Evolutionary conservation across 2,329 filamentous ascomycete species (phyloP).

Genomic region (Aspergillus pseudoterreus): DNA sequence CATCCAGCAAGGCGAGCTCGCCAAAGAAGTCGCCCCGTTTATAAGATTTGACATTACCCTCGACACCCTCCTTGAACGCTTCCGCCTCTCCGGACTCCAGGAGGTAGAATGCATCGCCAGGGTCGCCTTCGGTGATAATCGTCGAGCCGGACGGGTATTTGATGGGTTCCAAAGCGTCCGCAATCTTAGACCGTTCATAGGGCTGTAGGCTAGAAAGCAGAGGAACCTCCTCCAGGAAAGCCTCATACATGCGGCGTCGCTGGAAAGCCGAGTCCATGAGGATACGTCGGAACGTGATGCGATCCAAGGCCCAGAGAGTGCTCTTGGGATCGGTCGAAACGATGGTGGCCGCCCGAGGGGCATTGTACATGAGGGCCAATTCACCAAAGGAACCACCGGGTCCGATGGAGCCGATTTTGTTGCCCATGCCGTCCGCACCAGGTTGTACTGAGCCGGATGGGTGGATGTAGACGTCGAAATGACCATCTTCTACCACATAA

Average conservation of each 20-base stretch:
- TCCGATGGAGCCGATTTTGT: slow-evolving; percentile 75
- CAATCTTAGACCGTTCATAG: slow-evolving; percentile 96
- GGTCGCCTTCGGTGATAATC: slow-evolving; percentile 90
- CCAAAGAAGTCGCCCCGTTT: slow-evolving; percentile 95
- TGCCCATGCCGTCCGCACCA: slow-evolving; percentile 76
- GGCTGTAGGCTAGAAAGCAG: slow-evolving; percentile 77
- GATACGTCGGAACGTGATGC: slow-evolving; percentile 94
- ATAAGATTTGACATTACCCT: slow-evolving; percentile 73
- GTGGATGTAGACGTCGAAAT: slow-evolving; percentile 90
- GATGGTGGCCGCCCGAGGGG: slow-evolving; percentile 90
- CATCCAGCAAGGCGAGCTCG: slow-evolving; percentile 87
- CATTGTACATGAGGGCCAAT: slow-evolving; percentile 97
- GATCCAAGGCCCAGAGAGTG: slow-evolving; percentile 90
- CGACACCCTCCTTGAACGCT: slow-evolving; percentile 73
- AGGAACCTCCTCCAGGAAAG: slow-evolving; percentile 90
- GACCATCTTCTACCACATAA: slow-evolving; percentile 89
- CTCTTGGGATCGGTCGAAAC: slow-evolving; percentile 74
- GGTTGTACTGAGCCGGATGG: slow-evolving; percentile 70
- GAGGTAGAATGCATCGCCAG: slow-evolving; percentile 86
- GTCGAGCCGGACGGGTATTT: slow-evolving; percentile 75
- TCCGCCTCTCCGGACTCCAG: slow-evolving; percentile 83
- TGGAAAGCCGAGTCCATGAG: slow-evolving; percentile 98
- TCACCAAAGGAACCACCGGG: slow-evolving; percentile 94
- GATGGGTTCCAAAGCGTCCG: slow-evolving; percentile 87
- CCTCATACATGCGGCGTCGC: slow-evolving; percentile 93